Evolutionary conservation across 2,329 filamentous ascomycete species (phyloP).

Genomic region (Phaeosphaeriaceae sp.): DNA sequence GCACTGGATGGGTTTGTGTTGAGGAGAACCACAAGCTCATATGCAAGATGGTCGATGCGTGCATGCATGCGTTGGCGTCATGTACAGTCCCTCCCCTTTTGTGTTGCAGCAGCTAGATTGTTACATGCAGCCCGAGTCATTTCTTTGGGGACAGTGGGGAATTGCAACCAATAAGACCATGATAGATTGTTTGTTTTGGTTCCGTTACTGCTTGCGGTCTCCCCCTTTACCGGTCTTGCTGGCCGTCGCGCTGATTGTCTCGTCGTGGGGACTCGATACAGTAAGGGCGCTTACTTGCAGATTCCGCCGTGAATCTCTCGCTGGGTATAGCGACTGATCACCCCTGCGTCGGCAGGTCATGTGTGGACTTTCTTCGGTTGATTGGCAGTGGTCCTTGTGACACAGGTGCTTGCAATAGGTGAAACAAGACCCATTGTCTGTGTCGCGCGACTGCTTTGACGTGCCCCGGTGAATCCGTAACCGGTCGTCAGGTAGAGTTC

Average conservation of each 20-base stretch:
- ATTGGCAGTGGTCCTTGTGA: conserved; percentile 15
- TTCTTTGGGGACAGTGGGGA: conserved; percentile 4
- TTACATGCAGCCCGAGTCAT: conserved; percentile 28
- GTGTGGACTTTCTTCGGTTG: conserved; percentile 22
- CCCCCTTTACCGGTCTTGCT: conserved; percentile 7
- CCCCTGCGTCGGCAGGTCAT: conserved; percentile 37
- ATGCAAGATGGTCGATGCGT: conserved; percentile 35
- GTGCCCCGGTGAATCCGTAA: conserved; percentile 26
- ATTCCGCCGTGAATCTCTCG: conserved; percentile 10
- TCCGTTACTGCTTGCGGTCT: not conserved
- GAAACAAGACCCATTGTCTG: conserved; percentile 41
- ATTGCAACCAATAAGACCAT: not conserved
- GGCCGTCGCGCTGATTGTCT: not conserved
- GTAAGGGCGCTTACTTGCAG: conserved; percentile 29
- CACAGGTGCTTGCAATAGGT: conserved; percentile 24
- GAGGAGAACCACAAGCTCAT: conserved; percentile 7
- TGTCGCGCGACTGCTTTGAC: conserved; percentile 29
- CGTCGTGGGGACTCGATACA: conserved; percentile 2
- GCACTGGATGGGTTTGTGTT: conserved; percentile 12
- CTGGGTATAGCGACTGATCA: conserved; percentile 7
- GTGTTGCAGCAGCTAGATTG: conserved; percentile 26
- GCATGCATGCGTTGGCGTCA: conserved; percentile 37
- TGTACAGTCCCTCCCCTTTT: conserved; percentile 33
- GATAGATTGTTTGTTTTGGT: not conserved
- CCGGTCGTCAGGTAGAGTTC: conserved; percentile 28